phyloP scores from a whole-genome alignment of 2,329 filamentous ascomycete genomes.

The Tolypocladium guangdongense region DNA sequence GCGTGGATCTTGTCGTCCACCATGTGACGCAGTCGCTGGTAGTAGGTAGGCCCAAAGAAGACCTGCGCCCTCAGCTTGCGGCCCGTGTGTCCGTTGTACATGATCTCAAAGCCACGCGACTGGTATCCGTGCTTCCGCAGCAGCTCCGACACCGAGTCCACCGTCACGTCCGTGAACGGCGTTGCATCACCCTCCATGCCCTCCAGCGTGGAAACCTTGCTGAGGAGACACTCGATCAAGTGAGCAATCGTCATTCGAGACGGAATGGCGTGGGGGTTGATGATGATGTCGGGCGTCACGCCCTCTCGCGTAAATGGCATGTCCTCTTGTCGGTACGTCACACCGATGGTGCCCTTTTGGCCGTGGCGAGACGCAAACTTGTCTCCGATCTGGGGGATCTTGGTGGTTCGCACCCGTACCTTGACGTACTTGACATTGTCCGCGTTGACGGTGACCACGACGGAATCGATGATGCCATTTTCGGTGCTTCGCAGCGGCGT shows the following conservation, averaged over 20 bases:
- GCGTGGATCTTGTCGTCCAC: slow-evolving; percentile 99
- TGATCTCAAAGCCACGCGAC: slow-evolving; percentile 91
- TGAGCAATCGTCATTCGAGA: slow-evolving; percentile 99
- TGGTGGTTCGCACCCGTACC: slow-evolving; percentile 92
- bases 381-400: slow-evolving; percentile 96
- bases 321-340: slow-evolving; percentile 94
- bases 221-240: slow-evolving; percentile 96
- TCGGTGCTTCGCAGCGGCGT: slow-evolving; percentile 92
- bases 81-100: slow-evolving; percentile 98
- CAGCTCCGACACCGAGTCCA: slow-evolving; percentile 81
- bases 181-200: slow-evolving; percentile 96
- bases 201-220: slow-evolving; percentile 87
- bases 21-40: slow-evolving; percentile 97
- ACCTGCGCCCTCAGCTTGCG: slow-evolving; percentile 88
- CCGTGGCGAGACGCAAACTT: slow-evolving; percentile 99
- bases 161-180: slow-evolving; percentile 94
- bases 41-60: slow-evolving; percentile 96
- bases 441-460: slow-evolving; percentile 86
- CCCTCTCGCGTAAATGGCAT: slow-evolving; percentile 97
- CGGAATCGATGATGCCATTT: slow-evolving; percentile 90
- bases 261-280: slow-evolving; percentile 98
- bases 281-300: slow-evolving; percentile 88
- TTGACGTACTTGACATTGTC: slow-evolving; percentile 95
- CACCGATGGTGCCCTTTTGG: slow-evolving; percentile 98
- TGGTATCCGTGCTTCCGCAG: slow-evolving; percentile 88